Evolutionary conservation across 108 stramenopile species (phyloP).

Genomic region (Schizochytrium sp.): DNA sequence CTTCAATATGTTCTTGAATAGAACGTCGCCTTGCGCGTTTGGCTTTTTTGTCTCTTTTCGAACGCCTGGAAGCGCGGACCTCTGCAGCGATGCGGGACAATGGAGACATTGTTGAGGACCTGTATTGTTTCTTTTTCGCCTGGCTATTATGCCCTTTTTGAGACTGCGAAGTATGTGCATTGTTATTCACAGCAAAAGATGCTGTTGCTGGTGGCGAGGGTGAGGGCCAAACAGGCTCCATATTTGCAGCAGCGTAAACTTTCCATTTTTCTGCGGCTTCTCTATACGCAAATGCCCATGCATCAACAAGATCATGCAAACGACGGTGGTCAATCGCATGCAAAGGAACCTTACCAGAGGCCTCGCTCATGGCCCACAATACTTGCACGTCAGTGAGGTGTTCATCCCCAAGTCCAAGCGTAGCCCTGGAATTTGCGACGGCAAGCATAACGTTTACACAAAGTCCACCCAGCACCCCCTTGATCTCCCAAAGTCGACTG

Average conservation of each 20-base stretch:
- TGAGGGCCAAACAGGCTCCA: background rate
- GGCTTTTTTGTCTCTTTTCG: too few species aligned
- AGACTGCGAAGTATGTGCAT: too few species aligned
- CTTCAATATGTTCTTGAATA: background rate
- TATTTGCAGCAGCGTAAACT: background rate
- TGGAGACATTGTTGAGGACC: too few species aligned
- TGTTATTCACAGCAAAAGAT: too few species aligned
- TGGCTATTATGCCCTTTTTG: too few species aligned
- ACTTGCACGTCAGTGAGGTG: constrained; percentile 16
- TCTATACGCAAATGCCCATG: constrained; percentile 20
- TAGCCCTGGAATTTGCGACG: constrained; percentile 13
- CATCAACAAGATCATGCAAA: constrained; percentile 16
- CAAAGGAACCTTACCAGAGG: background rate
- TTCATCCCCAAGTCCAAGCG: background rate
- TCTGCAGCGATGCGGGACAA: too few species aligned
- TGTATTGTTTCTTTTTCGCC: too few species aligned
- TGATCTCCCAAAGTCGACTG: background rate
- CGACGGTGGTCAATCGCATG: constrained; percentile 46
- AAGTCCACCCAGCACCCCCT: background rate
- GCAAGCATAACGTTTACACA: constrained; percentile 35
- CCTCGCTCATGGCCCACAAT: background rate
- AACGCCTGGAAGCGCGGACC: too few species aligned
- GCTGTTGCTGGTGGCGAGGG: background rate
- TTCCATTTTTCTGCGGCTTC: constrained; percentile 12
- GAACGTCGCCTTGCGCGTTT: background rate